Base-by-base conservation (phyloP, 441 rosid genomes). In the Macaranga tanarius region DNA sequence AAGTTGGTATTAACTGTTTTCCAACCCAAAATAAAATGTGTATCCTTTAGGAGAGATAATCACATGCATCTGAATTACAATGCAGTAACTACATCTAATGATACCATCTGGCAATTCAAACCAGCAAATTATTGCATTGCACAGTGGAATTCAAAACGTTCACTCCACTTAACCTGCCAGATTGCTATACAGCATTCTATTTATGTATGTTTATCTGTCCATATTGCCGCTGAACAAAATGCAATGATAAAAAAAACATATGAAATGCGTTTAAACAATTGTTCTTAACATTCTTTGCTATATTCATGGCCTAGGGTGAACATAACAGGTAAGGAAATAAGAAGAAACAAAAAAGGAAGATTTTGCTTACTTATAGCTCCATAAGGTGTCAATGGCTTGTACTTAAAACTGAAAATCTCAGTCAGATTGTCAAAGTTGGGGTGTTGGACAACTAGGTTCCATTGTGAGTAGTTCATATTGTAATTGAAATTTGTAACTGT, bases 381-480 rank as follows among this genome's bases (percentile, higher is more conserved):
- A 71, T 88, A 90, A n/a, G 97, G 94, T 64, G 70, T 83, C 70
- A 91, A 70, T 6, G 90, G 51, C 84, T 86, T 82, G 78, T 80
- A 82, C 78, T 84, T 81, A 57, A 91, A 90, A 85, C 96, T 88
- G 85, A 93, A 90, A 73, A 64, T 84, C 78, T 83, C 76, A 16
- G 96, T 90, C 72, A 91, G 77, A 75, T 93, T 91, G 86, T 91
- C 85, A 23, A 93, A 91, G 80, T 91, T 90, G 62, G 98, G 98
- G 77, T 91, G 97, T 68, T 91, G 98, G 70, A 67, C 85, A n/a
- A 91, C 98, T 34, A 93, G 75, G 72, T 90, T 93, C 98, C 97
- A 89, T 60, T 86, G 92, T 0, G 92, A 65, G 76, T 91, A 90
- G 79, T 93, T 93, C 94, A 82, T 86, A 47, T 80, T 82, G 84